Percentiles rank a stretch among this genome's conserved stretches.
phyloP scores from a whole-genome alignment of 495 filamentous ascomycete genomes.

The Achaetomiella virescens region DNA sequence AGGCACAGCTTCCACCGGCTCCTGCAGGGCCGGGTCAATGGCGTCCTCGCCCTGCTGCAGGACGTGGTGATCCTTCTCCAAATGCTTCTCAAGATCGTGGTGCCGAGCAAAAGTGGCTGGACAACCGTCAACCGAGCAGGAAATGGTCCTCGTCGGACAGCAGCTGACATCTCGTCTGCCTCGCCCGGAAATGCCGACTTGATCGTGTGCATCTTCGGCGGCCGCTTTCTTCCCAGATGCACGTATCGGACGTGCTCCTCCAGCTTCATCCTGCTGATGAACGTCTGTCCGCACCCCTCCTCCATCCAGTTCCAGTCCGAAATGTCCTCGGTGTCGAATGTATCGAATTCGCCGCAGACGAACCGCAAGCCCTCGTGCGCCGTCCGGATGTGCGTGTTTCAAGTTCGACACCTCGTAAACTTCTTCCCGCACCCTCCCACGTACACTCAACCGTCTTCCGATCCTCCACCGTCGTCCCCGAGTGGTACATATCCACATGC shows the following conservation, averaged over 20 bases:
- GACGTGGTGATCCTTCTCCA: conserved; percentile 32
- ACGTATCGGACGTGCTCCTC: conserved; percentile 75
- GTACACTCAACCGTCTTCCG: conserved; percentile 59
- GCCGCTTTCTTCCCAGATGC: conserved; percentile 56
- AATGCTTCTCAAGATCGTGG: conserved; percentile 62
- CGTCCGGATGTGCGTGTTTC: conserved; percentile 68
- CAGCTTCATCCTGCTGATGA: conserved; percentile 63
- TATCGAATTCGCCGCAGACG: conserved; percentile 63
- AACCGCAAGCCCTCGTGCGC: conserved; percentile 67
- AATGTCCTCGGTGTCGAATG: conserved; percentile 52
- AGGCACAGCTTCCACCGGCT: background rate
- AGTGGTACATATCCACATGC: conserved; percentile 67
- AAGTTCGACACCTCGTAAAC: conserved; percentile 73
- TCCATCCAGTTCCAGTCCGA: conserved; percentile 53
- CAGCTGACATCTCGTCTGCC: conserved; percentile 27
- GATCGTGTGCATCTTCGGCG: conserved; percentile 33
- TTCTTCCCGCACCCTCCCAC: conserved; percentile 57
- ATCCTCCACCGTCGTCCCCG: conserved; percentile 52
- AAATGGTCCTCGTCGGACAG: conserved; percentile 17
- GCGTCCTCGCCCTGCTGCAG: background rate
- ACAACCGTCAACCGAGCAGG: conserved; percentile 15
- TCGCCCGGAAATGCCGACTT: conserved; percentile 12
- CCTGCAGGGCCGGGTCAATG: conserved; percentile 19
- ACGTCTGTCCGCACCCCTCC: conserved; percentile 62
- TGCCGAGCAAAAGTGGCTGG: conserved; percentile 55